Conservation (phyloP, 768 basidiomycete species). For the Xerocomellus dryophilus region DNA sequence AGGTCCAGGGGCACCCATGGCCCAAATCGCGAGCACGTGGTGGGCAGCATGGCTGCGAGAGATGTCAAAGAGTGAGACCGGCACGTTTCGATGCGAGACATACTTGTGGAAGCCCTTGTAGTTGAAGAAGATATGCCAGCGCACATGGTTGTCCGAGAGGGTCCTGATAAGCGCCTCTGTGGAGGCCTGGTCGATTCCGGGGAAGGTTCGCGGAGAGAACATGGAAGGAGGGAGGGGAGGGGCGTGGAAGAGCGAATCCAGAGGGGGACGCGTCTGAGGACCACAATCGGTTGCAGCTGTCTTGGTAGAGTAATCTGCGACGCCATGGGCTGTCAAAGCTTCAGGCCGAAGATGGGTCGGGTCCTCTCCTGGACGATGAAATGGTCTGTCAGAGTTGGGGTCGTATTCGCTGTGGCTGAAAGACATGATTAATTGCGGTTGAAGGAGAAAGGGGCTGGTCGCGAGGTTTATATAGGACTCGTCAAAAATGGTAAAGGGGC, state of each 20-base stretch:
- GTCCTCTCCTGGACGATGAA: conserved; percentile 17
- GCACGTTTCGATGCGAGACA: conserved; percentile 1
- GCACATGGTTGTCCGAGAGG: conserved; percentile 49
- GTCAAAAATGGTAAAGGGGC: not conserved
- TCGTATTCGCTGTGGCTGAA: conserved; percentile 7
- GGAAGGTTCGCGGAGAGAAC: conserved; percentile 34
- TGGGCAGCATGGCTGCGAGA: conserved; percentile 52
- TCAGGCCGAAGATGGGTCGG: conserved; percentile 20
- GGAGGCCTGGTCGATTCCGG: conserved; percentile 37
- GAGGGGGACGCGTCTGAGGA: conserved; percentile 7
- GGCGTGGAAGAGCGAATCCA: conserved; percentile 20
- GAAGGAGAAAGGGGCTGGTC: not conserved
- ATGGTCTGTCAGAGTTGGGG: conserved; percentile 10
- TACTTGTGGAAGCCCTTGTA: conserved; percentile 34
- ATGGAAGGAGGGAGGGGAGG: conserved; percentile 30
- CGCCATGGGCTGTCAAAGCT: conserved; percentile 20
- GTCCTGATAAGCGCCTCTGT: conserved; percentile 39
- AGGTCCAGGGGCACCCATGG: conserved; percentile 49
- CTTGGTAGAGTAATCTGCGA: conserved; percentile 19
- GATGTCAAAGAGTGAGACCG: conserved; percentile 19
- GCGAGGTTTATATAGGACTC: not conserved
- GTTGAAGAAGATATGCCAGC: conserved; percentile 57
- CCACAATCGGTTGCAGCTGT: conserved; percentile 12
- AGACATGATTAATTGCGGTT: conserved; percentile 14
- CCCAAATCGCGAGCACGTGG: conserved; percentile 56